These are phyloP conservation scores for Anisodus tanguticus DNA, from an alignment of 257 asterid species.

Conservation along the genomic window DNA sequence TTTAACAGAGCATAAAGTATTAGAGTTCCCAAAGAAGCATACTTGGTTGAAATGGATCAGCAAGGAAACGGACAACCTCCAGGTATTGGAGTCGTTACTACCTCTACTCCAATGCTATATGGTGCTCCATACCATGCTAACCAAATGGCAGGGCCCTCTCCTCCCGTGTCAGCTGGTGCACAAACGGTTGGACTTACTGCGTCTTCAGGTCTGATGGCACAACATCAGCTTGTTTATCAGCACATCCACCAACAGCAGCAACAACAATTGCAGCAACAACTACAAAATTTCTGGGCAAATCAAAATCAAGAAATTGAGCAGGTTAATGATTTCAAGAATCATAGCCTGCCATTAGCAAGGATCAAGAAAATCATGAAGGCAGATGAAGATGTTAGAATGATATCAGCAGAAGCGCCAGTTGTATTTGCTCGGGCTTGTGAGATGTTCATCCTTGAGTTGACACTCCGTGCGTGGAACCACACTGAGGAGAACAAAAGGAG, in stretches of 20 bases:
- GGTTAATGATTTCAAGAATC: slow-evolving; percentile 83
- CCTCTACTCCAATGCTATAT: slow-evolving; percentile 61
- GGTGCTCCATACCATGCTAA: slow-evolving; percentile 68
- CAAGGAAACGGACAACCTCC: slow-evolving; percentile 85
- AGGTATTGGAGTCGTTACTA: slow-evolving; percentile 60
- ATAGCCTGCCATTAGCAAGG: slow-evolving; percentile 91
- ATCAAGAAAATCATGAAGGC: slow-evolving; percentile 97
- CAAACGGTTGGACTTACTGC: slow-evolving; percentile 68
- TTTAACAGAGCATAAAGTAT: slow-evolving; percentile 24
- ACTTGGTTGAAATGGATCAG: slow-evolving; percentile 63
- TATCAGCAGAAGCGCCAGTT: slow-evolving; percentile 95
- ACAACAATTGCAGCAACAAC: slow-evolving; percentile 84
- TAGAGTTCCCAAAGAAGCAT: slow-evolving; percentile 24
- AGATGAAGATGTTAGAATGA: slow-evolving; percentile 92
- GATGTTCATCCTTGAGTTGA: slow-evolving; percentile 92
- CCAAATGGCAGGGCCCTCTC: slow-evolving; percentile 61
- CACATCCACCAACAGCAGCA: slow-evolving; percentile 95
- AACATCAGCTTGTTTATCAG: slow-evolving; percentile 89
- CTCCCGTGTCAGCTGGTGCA: slow-evolving; percentile 58
- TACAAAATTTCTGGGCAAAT: slow-evolving; percentile 76
- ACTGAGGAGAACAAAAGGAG: slow-evolving; percentile 97
- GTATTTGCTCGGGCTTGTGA: slow-evolving; percentile 94
- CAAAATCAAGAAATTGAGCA: slow-evolving; percentile 80
- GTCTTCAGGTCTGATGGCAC: slow-evolving; percentile 78
- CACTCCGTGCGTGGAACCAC: slow-evolving; percentile 93